Evolutionary conservation across 495 filamentous ascomycete genomes (phyloP).

Genomic region (Daldinia childiae): DNA sequence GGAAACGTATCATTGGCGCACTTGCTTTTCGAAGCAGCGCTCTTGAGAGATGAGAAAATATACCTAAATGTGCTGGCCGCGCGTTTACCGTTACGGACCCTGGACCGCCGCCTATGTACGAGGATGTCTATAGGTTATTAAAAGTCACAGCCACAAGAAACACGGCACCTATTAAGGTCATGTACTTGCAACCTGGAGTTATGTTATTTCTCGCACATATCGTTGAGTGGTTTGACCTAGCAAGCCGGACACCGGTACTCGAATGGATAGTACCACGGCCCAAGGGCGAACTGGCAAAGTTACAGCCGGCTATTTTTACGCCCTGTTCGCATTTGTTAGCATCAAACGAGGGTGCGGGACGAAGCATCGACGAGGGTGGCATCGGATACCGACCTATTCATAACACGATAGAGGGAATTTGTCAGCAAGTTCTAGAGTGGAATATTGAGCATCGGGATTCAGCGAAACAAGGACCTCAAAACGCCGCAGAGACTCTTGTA

Average conservation of each 20-base stretch:
- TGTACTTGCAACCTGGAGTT: conserved; percentile 53
- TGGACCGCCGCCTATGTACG: conserved; percentile 48
- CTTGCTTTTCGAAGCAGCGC: conserved; percentile 64
- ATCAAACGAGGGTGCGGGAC: conserved; percentile 59
- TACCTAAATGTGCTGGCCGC: conserved; percentile 54
- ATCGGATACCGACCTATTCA: conserved; percentile 59
- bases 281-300: conserved; percentile 48
- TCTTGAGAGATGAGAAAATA: conserved; percentile 46
- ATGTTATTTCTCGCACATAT: conserved; percentile 59
- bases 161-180: conserved; percentile 46
- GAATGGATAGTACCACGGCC: conserved; percentile 50
- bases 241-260: conserved; percentile 52
- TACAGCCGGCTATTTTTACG: conserved; percentile 62
- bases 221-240: conserved; percentile 53
- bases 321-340: conserved; percentile 56
- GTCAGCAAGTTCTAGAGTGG: conserved; percentile 61
- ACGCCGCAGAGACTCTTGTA: background rate
- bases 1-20: conserved; percentile 68
- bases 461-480: background rate
- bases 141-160: conserved; percentile 16
- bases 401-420: conserved; percentile 62
- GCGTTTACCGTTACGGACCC: conserved; percentile 54
- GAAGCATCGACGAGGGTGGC: conserved; percentile 59
- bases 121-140: conserved; percentile 47
- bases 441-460: conserved; percentile 48